These are phyloP conservation scores for Phytophthora pistaciae DNA, from an alignment of 352 stramenopile species.

Conservation along the genomic window DNA sequence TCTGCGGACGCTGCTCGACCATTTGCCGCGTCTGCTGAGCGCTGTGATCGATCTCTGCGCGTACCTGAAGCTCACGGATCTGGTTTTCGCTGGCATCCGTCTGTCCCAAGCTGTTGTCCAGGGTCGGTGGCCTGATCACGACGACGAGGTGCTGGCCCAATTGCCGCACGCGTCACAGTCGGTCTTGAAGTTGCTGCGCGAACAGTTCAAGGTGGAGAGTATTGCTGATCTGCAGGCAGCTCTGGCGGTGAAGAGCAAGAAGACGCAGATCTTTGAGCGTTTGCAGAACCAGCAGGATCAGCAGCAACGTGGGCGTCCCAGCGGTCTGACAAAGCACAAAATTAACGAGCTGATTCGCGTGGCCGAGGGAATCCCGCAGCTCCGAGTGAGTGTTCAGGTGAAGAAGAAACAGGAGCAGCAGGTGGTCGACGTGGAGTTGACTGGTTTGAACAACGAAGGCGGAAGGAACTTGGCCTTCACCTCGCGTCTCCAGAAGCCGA, in stretches of 20 bases:
- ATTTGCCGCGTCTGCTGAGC: slow-evolving; percentile 95
- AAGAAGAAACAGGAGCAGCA: slow-evolving; percentile 35
- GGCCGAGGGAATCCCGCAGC: slow-evolving; percentile 51
- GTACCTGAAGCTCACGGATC: slow-evolving; percentile 51
- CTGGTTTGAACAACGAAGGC: slow-evolving; percentile 36
- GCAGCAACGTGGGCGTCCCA: slow-evolving; percentile 20
- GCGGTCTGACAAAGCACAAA: slow-evolving; percentile 42
- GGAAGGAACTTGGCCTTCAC: slow-evolving; percentile 44
- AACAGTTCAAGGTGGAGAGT: slow-evolving; percentile 36
- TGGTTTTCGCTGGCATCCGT: slow-evolving; percentile 65
- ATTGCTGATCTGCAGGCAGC: slow-evolving; percentile 47
- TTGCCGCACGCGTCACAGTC: slow-evolving; percentile 51
- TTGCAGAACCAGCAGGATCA: slow-evolving; percentile 37
- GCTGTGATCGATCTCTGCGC: slow-evolving; percentile 93
- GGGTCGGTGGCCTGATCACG: slow-evolving; percentile 51
- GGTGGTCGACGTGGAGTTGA: slow-evolving; percentile 52
- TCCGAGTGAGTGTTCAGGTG: slow-evolving; percentile 38
- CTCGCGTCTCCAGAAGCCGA: slow-evolving; percentile 65
- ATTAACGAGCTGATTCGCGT: slow-evolving; percentile 57
- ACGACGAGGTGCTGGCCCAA: slow-evolving; percentile 44
- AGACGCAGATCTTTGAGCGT: slow-evolving; percentile 41
- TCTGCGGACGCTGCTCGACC: slow-evolving; percentile 96
- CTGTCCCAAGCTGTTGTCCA: slow-evolving; percentile 69
- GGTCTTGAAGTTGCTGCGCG: slow-evolving; percentile 38
- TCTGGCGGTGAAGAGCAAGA: slow-evolving; percentile 39